phyloP scores from a whole-genome alignment of 352 stramenopile species.

The Phytopythium chamaehyphon region DNA sequence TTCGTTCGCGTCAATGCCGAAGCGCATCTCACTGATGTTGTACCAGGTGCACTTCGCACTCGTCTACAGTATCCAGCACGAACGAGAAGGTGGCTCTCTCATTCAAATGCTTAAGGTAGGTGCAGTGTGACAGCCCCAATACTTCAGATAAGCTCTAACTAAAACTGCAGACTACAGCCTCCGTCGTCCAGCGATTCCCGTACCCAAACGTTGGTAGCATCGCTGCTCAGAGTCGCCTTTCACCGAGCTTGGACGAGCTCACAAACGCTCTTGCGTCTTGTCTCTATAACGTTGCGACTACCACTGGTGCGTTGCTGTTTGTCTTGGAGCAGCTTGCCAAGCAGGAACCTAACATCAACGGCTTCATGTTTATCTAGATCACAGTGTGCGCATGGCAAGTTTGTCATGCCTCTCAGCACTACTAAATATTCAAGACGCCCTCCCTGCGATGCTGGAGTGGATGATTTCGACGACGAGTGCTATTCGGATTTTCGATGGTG shows the following conservation, averaged over 20 bases:
- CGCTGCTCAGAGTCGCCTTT: conserved; percentile 46
- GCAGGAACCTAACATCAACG: too few species aligned
- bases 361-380: conserved; percentile 53
- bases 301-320: conserved; percentile 33
- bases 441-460: conserved; percentile 66
- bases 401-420: conserved; percentile 77
- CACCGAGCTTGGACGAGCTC: conserved; percentile 54
- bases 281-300: conserved; percentile 56
- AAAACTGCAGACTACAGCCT: conserved; percentile 51
- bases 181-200: conserved; percentile 75
- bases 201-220: conserved; percentile 57
- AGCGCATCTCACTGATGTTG: conserved; percentile 78
- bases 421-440: conserved; percentile 63
- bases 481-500: conserved; percentile 43
- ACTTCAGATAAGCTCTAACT: too few species aligned
- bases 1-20: conserved; percentile 83
- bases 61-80: conserved; percentile 79
- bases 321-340: not conserved
- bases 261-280: conserved; percentile 64
- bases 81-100: conserved; percentile 54
- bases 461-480: conserved; percentile 51
- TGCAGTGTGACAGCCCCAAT: too few species aligned
- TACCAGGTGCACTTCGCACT: conserved; percentile 82
- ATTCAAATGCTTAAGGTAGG: conserved; percentile 70
- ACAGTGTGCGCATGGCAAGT: conserved; percentile 73